A percentile compares a stretch with the other conserved stretches of the same genome.
Evolutionary conservation across 352 stramenopile species (phyloP).

Genomic region (Phytophthora cryptogea): DNA sequence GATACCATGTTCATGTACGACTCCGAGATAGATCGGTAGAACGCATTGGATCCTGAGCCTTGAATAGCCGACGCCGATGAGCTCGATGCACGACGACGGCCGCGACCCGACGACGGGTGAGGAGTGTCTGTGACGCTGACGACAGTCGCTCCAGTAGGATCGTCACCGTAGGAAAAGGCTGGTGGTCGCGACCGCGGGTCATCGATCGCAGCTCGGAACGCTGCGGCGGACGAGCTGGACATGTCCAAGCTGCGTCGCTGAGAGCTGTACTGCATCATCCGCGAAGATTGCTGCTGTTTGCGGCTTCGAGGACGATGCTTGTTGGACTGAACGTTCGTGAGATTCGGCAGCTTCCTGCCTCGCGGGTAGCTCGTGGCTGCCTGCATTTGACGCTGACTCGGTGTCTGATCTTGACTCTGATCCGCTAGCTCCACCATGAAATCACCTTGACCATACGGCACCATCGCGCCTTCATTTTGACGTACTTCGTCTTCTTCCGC

Average conservation of each 20-base stretch:
- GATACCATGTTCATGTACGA: constrained; percentile 49
- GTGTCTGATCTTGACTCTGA: constrained; percentile 21
- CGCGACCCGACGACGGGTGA: constrained; percentile 26
- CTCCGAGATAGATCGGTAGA: constrained; percentile 49
- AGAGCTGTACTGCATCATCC: constrained; percentile 23
- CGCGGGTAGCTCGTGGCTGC: constrained; percentile 27
- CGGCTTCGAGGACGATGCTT: constrained; percentile 24
- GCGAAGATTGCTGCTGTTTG: constrained; percentile 26
- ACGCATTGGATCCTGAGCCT: constrained; percentile 29
- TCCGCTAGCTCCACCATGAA: constrained; percentile 25
- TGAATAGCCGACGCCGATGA: constrained; percentile 32
- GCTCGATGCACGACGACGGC: constrained; percentile 44
- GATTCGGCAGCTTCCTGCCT: constrained; percentile 30
- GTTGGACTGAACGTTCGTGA: constrained; percentile 15
- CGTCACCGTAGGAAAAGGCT: constrained; percentile 22
- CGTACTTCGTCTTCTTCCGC: constrained; percentile 4
- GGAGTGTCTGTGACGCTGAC: constrained; percentile 12
- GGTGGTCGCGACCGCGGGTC: constrained; percentile 14
- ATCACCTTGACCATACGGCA: background rate
- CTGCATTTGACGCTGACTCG: constrained; percentile 24
- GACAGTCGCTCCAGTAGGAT: constrained; percentile 13
- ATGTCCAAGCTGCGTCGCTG: constrained; percentile 30
- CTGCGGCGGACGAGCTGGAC: constrained; percentile 19
- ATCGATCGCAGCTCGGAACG: constrained; percentile 27
- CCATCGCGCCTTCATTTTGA: constrained; percentile 10